Base-by-base conservation (phyloP, 2,329 filamentous ascomycete genomes). In the Fusarium foetens region DNA sequence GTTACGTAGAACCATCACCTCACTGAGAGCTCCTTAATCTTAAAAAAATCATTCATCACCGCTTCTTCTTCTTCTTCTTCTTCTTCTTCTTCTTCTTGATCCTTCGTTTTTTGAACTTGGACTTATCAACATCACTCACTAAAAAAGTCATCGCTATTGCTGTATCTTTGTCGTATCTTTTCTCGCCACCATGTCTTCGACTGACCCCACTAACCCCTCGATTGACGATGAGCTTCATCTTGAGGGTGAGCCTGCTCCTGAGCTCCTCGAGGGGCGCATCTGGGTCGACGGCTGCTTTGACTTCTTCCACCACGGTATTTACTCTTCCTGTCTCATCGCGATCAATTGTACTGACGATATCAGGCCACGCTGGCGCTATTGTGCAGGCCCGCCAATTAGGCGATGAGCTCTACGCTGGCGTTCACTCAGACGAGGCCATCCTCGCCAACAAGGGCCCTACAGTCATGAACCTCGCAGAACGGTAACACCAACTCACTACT, bases 251-350 rank as follows among this genome's bases (percentile, higher is more conserved):
- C 83, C 87, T 49, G 87, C 86, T 59, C 84, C 86, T 39, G 85
- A 88, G 80, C 83, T 90, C 13, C 82, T 88, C 38, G 88, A 90
- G 33, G 90, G 93, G 77, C 91, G 95, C 74, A 93, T 99, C 78
- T 99, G 97, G 97, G 93, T 99, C 31, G 96, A 99, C 81, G 96
- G 96, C 71, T 99, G 96, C 87, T 99, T 98, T 85, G 96, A 99
- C 85, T 99, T 99, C 84, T 97, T 95, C 84, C 96, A 99, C 82
- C 96, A 98, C 81, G 96, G 93, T 94, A 74, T 84, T 23, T 43
- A 12, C 13, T 17, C 27, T 27, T 11, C 2, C 1, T 4, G 0
- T 2, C 3, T 11, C 13, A 12, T 33, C 35, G 42, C 25, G 8
- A 13, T n/a, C 21, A 16, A 1, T 19, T 10, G 19, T n/a, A 48